Evolutionary conservation across 2,329 filamentous ascomycete species (phyloP), one percentile per base, ranked within the genome.

Genomic region (Bipolaris gigantea): DNA sequence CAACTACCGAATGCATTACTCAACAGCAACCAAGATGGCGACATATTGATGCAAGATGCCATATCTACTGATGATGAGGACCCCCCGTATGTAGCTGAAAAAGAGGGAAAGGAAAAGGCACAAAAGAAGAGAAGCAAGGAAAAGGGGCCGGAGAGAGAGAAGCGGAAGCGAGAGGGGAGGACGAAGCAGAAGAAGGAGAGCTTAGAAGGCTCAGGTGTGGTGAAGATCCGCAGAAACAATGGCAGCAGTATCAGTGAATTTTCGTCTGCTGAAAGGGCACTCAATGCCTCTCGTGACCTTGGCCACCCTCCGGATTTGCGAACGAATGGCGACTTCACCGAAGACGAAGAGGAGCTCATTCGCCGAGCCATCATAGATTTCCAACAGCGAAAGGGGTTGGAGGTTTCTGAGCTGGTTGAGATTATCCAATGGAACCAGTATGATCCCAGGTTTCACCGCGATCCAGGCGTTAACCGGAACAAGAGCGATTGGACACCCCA

Each of bases 341-440:
- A 45, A 1, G 65, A 68, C 25, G 65, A 68, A 40, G 50, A 59
- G n/a, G 65, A 68, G 21, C 34, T 67, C 10, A 55, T 68, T 16
- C 63, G 65, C 5, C 56, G 65, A 57, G 61, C 63, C 13, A 60
- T 68, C 7, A 47, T 40, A 5, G 56, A 64, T 25, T 61, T 53
- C n/a, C 65, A 67, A 30, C 48, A 65, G n/a, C 48, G 59, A 13
- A 59, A 61, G 16, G 45, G 47, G 0, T 33, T 66, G 32, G 59
- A 62, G 0, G 53, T 51, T 13, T 33, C 42, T 1, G 59, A 65
- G 2, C 58, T 67, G 2, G 64, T 66, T n/a, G 48, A 55, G 1
- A 60, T 66, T 11, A 65, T 67, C 5, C 65, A 67, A 16, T 62
- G 50, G 49, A 57, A 36, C 19, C 21, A 23, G 0, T n/a, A 47